Conservation (phyloP, 169 alveolate genomes). For the Plasmodium berghei region DNA sequence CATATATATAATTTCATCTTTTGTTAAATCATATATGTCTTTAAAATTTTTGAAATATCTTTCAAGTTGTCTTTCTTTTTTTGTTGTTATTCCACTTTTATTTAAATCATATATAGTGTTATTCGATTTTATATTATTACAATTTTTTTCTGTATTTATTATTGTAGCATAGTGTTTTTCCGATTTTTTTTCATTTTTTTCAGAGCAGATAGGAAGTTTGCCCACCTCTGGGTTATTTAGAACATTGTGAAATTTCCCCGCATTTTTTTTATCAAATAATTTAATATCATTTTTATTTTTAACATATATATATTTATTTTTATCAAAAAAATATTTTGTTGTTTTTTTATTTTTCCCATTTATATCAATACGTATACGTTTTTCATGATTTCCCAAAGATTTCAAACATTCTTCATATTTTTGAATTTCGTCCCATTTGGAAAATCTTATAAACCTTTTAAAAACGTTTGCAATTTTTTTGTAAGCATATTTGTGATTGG, state of each 20-base stretch:
- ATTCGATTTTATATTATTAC: neutral
- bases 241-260: neutral
- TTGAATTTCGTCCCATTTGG: neutral
- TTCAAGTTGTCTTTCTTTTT: conserved; percentile 9
- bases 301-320: conserved; percentile 41
- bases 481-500: too few species aligned
- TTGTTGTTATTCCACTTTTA: neutral
- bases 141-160: too few species aligned
- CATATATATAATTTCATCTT: conserved; percentile 55
- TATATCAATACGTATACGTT: conserved; percentile 34
- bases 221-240: neutral
- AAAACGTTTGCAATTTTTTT: too few species aligned
- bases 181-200: neutral
- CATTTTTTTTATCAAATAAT: conserved; percentile 12
- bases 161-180: too few species aligned
- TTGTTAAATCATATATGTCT: conserved; percentile 29
- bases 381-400: conserved; percentile 22
- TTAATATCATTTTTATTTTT: conserved; percentile 15
- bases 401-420: conserved; percentile 19
- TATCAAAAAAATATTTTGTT: conserved; percentile 35
- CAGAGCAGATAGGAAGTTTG: neutral
- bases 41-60: neutral
- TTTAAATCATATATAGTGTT: neutral
- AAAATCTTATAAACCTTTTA: too few species aligned
- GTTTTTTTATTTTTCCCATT: conserved; percentile 32